phyloP scores from a whole-genome alignment of 164 flowering plant genomes.

The Pachysandra terminalis region DNA sequence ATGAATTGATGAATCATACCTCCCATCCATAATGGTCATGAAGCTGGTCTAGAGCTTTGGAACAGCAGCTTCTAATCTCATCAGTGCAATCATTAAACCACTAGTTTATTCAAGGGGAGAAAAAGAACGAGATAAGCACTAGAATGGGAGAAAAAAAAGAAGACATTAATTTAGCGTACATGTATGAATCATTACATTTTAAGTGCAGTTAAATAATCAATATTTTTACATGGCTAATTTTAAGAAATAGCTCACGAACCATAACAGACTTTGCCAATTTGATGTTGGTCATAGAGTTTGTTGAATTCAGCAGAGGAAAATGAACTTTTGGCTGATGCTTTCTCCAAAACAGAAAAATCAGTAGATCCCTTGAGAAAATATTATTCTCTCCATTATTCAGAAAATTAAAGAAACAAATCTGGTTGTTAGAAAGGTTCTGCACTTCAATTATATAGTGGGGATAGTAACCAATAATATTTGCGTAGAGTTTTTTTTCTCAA shows the following conservation, averaged over 20 bases:
- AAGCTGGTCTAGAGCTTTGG: conserved; percentile 52
- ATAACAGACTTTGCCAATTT: conserved; percentile 70
- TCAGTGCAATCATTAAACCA: conserved; percentile 88
- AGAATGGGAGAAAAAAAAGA: not conserved
- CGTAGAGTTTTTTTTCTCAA: too few relatives aligned
- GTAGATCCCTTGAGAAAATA: not conserved
- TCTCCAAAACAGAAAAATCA: conserved; percentile 14
- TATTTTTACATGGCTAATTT: not conserved
- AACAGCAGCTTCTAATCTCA: conserved; percentile 66
- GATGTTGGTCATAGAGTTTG: conserved; percentile 32
- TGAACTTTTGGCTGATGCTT: conserved; percentile 51
- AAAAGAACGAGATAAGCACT: conserved; percentile 1
- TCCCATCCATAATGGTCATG: conserved; percentile 60
- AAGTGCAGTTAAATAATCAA: not conserved
- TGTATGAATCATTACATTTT: not conserved
- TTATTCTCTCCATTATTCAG: not conserved
- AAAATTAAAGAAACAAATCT: not conserved
- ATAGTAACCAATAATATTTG: not conserved
- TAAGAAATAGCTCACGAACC: conserved; percentile 42
- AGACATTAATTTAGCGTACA: too few relatives aligned
- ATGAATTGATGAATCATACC: conserved; percentile 38
- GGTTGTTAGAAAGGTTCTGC: not conserved
- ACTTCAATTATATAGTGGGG: not conserved
- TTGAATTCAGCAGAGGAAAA: conserved; percentile 54
- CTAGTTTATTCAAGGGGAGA: conserved; percentile 28